Evolutionary conservation across 495 filamentous ascomycete species (phyloP).

Genomic region (Penicillium bialowiezense): DNA sequence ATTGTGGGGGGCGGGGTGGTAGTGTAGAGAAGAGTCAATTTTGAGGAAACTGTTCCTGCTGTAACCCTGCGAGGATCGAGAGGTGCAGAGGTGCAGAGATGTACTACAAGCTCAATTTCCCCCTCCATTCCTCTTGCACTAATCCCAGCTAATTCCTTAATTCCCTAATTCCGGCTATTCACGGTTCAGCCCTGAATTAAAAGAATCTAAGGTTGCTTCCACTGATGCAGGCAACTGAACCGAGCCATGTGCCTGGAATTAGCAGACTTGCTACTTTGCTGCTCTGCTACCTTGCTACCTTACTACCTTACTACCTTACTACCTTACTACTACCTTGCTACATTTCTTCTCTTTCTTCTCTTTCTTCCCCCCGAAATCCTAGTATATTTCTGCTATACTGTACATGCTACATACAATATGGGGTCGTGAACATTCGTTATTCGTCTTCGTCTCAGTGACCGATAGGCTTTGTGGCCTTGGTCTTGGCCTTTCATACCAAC

Average conservation of each 20-base stretch:
- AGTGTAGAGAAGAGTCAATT: too few species aligned
- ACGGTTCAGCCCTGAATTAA: background rate
- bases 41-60: too few species aligned
- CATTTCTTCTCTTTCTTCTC: background rate
- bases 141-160: too few species aligned
- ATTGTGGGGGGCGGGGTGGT: too few species aligned
- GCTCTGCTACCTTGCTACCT: background rate
- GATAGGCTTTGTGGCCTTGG: background rate
- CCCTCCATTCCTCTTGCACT: too few species aligned
- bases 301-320: background rate
- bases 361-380: too few species aligned
- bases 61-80: too few species aligned
- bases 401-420: background rate
- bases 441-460: background rate
- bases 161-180: background rate
- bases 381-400: background rate
- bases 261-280: background rate
- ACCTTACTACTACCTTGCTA: background rate
- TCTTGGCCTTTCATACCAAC: too few species aligned
- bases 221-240: conserved; percentile 5
- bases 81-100: too few species aligned
- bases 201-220: background rate
- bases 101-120: too few species aligned
- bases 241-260: too few species aligned
- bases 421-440: conserved; percentile 3